Evolutionary conservation across 148 eudicot species (phyloP).

Genomic region (Vaccinium myrtillus): DNA sequence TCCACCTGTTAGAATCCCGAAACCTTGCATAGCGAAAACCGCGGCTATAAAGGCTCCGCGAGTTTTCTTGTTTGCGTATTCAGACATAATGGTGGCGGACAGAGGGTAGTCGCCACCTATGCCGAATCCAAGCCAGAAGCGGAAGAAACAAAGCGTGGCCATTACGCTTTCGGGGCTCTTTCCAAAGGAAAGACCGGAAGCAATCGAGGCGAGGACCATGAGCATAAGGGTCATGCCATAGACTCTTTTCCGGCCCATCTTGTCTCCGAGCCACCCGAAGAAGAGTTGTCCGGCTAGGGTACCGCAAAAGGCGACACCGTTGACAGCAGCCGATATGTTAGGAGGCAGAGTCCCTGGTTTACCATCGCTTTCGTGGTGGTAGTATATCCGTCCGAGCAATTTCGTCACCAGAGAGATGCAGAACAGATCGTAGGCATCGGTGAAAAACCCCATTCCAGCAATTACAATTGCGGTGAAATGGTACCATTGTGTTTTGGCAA

Average conservation of each 20-base stretch:
- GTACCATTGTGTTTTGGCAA: conserved; percentile 13
- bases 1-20: not conserved
- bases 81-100: conserved; percentile 11
- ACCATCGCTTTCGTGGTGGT: not conserved
- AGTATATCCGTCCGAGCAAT: conserved; percentile 5
- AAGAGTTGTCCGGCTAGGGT: conserved; percentile 3
- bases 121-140: conserved; percentile 7
- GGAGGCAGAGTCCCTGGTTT: conserved; percentile 1
- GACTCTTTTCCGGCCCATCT: not conserved
- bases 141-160: conserved; percentile 7
- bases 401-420: conserved; percentile 8
- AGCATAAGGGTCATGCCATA: conserved; percentile 14
- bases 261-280: conserved; percentile 10
- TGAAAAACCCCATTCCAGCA: conserved; percentile 11
- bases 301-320: conserved; percentile 3
- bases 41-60: conserved; percentile 9
- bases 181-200: conserved; percentile 4
- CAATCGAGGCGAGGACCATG: not conserved
- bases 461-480: conserved; percentile 5
- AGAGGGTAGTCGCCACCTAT: conserved; percentile 9
- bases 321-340: conserved; percentile 8
- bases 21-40: conserved; percentile 7
- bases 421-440: conserved; percentile 4
- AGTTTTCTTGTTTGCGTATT: conserved; percentile 5
- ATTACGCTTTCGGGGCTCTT: not conserved